phyloP scores from a whole-genome alignment of 768 basidiomycete species.

The Boletus speciosus region DNA sequence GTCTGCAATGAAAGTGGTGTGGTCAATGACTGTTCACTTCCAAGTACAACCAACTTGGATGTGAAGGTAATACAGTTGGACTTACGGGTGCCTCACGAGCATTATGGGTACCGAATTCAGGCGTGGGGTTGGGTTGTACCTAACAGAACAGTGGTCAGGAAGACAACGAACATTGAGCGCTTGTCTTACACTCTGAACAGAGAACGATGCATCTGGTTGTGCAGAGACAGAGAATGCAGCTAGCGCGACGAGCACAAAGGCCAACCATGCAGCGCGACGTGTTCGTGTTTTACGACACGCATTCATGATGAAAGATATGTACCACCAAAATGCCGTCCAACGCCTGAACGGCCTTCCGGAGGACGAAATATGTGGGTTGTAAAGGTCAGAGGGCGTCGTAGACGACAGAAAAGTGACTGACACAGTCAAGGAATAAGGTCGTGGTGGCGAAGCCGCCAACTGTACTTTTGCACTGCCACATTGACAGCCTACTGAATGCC shows the following conservation, averaged over 20 bases:
- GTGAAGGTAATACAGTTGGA: neutral
- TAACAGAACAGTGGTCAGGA: conserved; percentile 1
- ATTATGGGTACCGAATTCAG: neutral
- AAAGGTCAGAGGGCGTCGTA: neutral
- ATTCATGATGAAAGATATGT: conserved; percentile 13
- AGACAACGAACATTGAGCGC: neutral
- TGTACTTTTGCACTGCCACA: conserved; percentile 14
- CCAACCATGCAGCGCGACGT: conserved; percentile 55
- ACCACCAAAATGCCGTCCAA: neutral
- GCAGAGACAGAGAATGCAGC: conserved; percentile 45
- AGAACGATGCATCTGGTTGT: conserved; percentile 23
- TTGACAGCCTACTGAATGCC: neutral
- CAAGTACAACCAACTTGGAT: neutral
- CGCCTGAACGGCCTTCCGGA: neutral
- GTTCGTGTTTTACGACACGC: conserved; percentile 19
- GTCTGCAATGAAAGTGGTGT: conserved; percentile 6
- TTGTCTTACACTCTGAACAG: conserved; percentile 18
- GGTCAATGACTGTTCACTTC: neutral
- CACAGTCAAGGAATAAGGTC: neutral
- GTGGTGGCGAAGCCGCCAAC: neutral
- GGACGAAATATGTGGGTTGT: neutral
- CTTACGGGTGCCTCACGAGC: conserved; percentile 17
- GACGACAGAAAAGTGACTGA: neutral
- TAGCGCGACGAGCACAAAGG: conserved; percentile 56
- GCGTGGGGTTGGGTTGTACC: conserved; percentile 14